Evolutionary conservation across 176 grass and related monocot genomes (phyloP).

Genomic region (Panicum miliaceum): DNA sequence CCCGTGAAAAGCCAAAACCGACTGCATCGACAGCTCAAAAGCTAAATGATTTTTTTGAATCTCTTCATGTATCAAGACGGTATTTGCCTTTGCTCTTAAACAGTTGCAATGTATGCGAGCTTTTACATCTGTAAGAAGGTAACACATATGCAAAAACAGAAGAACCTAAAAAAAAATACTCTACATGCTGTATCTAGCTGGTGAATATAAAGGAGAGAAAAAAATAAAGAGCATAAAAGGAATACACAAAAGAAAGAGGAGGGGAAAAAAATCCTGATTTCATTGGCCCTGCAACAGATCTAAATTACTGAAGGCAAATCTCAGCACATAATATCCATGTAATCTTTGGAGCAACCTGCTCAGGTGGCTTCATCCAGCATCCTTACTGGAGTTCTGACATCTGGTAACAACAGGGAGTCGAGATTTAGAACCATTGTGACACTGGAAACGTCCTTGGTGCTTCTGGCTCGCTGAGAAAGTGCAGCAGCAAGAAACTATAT

Average conservation of each 20-base stretch:
- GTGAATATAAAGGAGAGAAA: constrained; percentile 20
- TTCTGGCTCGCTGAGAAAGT: constrained; percentile 32
- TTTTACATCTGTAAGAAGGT: constrained; percentile 53
- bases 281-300: constrained; percentile 14
- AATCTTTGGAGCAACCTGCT: not conserved
- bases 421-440: not conserved
- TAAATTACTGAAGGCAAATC: constrained; percentile 4
- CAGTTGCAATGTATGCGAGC: constrained; percentile 23
- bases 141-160: constrained; percentile 47
- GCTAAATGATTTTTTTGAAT: constrained; percentile 10
- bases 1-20: not conserved
- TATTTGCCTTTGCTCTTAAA: constrained; percentile 45
- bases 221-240: constrained; percentile 46
- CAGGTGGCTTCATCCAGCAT: constrained; percentile 11
- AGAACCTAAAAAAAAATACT: constrained; percentile 31
- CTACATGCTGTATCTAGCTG: constrained; percentile 37
- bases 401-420: not conserved
- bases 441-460: constrained; percentile 11
- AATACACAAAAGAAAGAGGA: constrained; percentile 27
- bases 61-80: constrained; percentile 38
- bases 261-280: not conserved
- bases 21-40: not conserved
- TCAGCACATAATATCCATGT: not conserved
- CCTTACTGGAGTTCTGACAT: not conserved
- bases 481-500: constrained; percentile 30